These are phyloP conservation scores for Colletotrichum lini DNA, from an alignment of 2,329 filamentous ascomycete genomes.

Conservation along the genomic window DNA sequence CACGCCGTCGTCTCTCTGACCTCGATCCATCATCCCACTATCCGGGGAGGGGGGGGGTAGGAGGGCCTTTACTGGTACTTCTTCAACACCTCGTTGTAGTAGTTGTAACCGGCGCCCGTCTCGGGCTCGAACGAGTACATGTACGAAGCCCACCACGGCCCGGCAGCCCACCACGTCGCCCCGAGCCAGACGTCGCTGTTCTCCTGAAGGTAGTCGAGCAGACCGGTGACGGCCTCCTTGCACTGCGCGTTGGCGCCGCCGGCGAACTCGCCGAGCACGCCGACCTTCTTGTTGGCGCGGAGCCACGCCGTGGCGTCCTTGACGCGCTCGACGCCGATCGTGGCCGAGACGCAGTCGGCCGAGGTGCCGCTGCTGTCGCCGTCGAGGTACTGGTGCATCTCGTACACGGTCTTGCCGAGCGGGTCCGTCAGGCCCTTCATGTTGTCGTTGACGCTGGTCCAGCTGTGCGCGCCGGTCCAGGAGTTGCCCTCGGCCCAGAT, in stretches of 20 bases:
- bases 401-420: conserved; percentile 59
- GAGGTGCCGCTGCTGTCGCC: conserved; percentile 61
- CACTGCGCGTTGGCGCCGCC: conserved; percentile 63
- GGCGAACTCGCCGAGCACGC: conserved; percentile 65
- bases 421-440: conserved; percentile 60
- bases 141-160: conserved; percentile 66
- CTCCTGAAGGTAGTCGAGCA: conserved; percentile 63
- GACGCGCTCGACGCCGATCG: conserved; percentile 60
- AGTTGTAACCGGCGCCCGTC: conserved; percentile 53
- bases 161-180: conserved; percentile 61
- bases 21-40: neutral
- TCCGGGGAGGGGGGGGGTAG: no score
- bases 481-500: conserved; percentile 66
- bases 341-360: conserved; percentile 56
- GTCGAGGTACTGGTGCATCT: conserved; percentile 69
- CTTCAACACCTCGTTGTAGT: conserved; percentile 35
- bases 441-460: conserved; percentile 51
- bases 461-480: conserved; percentile 59
- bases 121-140: conserved; percentile 57
- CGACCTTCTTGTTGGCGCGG: conserved; percentile 62
- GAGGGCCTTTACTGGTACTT: conserved; percentile 26
- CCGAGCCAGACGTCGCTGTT: conserved; percentile 68
- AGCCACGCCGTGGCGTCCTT: conserved; percentile 63
- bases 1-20: neutral
- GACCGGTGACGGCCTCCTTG: conserved; percentile 60